phyloP scores from a whole-genome alignment of 495 filamentous ascomycete species.

The Neurospora pannonica region DNA sequence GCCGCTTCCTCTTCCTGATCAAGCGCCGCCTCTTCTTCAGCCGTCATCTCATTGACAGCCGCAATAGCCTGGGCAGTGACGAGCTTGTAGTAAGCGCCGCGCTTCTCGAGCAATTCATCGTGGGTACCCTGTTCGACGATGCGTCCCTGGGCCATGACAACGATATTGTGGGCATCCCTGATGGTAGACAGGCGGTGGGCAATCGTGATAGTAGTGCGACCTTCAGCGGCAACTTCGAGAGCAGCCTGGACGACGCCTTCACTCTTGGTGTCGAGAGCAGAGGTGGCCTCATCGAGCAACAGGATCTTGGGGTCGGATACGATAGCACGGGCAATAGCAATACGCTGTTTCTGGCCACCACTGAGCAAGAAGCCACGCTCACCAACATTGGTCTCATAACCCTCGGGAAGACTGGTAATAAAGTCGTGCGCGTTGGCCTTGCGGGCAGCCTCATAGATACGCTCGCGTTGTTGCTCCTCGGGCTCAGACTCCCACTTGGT shows the following conservation, averaged over 20 bases:
- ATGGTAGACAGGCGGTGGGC: constrained; percentile 93
- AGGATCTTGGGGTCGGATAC: constrained; percentile 92
- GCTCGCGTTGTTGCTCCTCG: constrained; percentile 54
- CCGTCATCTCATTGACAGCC: constrained; percentile 46
- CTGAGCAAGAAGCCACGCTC: constrained; percentile 88
- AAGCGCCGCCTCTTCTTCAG: constrained; percentile 35
- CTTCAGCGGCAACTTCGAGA: constrained; percentile 74
- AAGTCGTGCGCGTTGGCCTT: constrained; percentile 95
- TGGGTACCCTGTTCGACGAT: constrained; percentile 84
- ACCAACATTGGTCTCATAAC: constrained; percentile 89
- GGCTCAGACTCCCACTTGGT: constrained; percentile 60
- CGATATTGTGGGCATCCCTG: constrained; percentile 88
- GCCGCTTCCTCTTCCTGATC: constrained; percentile 34
- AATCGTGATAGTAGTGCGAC: constrained; percentile 94
- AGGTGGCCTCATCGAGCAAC: constrained; percentile 89
- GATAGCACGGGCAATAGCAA: constrained; percentile 76
- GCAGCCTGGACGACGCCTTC: constrained; percentile 94
- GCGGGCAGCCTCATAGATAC: constrained; percentile 70
- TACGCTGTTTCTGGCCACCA: constrained; percentile 94
- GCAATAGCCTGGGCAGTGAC: constrained; percentile 49
- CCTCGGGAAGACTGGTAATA: constrained; percentile 70
- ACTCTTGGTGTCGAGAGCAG: constrained; percentile 88
- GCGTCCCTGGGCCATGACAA: constrained; percentile 74
- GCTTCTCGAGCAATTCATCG: constrained; percentile 51
- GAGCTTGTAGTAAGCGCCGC: constrained; percentile 46